Base-by-base conservation (phyloP, 306 rosid genomes). In the Sechiopsis laciniata region DNA sequence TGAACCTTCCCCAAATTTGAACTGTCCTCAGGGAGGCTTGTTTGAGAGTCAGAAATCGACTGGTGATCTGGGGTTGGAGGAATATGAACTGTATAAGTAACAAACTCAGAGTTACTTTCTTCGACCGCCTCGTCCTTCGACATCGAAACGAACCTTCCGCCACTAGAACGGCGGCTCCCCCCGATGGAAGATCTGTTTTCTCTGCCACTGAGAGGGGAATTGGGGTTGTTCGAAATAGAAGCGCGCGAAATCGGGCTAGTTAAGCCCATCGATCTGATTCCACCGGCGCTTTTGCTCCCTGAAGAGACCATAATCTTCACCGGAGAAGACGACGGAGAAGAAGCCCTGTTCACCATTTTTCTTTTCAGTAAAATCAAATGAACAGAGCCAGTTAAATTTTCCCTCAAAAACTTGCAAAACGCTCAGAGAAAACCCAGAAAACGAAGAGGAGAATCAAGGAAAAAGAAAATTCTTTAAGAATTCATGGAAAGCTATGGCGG, bases 61-160 rank as follows among this genome's bases (percentile, higher is more conserved):
- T 72, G 87, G 13, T 89, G 97, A 35, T 91, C 97, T 0, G 97
- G 97, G 15, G 97, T 91, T 21, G 97, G 90, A 50, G 97, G 97
- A 24, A 91, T 91, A 35, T 88, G 97, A 71, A 91, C 97, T 9
- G 97, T 88, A 76, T 91, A 91, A 1, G 78, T n/a, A 3, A 88
- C 90, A 37, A 64, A 87, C 12, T 88, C 90, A 0, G 92, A 56
- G 50, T 45, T 85, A 4, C 32, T 46, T 53, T 85, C 92, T 69
- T 79, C 89, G 3, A 68, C 72, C 0, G 50, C 74, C 2, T 81
- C 85, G 0, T 78, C 84, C 55, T 82, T 82, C 8, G 87, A 82
- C 75, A 82, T 77, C 1, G 87, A 81, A 35, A 73, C 66, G 20
- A 19, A 73, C 79, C 52, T 83, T 8, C 84, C 82, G 0, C 83